Conservation (phyloP, 306 rosid genomes). For the Quercus agrifolia region DNA sequence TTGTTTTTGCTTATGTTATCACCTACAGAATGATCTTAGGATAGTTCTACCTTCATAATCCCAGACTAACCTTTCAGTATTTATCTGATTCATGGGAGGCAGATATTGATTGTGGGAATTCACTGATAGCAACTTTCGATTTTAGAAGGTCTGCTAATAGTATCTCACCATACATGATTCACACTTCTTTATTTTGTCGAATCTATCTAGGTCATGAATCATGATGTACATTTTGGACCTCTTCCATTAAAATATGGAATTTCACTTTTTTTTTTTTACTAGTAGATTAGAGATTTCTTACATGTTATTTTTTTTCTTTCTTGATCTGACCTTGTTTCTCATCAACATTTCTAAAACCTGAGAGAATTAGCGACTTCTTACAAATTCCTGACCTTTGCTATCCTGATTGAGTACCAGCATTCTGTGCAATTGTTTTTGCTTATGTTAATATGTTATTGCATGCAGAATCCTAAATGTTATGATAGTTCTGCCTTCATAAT, state of each 20-base stretch:
- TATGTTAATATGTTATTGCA: not conserved
- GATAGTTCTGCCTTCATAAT: not conserved
- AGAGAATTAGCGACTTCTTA: too few species aligned
- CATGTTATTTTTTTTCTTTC: not conserved
- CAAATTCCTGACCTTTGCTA: not conserved
- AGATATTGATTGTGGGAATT: slow-evolving; percentile 25
- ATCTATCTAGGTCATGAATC: not conserved
- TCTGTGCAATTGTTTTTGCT: not conserved
- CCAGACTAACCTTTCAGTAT: slow-evolving; percentile 29
- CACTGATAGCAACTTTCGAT: slow-evolving; percentile 38
- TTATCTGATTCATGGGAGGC: slow-evolving; percentile 55
- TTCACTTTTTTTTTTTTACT: not conserved
- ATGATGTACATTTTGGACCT: not conserved
- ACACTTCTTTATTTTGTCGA: not conserved
- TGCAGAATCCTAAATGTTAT: not conserved
- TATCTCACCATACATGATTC: slow-evolving; percentile 19
- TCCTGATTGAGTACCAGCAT: too few species aligned
- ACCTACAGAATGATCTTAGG: not conserved
- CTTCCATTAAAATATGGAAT: not conserved
- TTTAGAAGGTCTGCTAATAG: slow-evolving; percentile 35
- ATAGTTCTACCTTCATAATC: slow-evolving; percentile 33
- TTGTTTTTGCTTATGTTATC: not conserved
- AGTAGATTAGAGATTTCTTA: not conserved
- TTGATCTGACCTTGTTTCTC: not conserved
- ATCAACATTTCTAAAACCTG: not conserved